These are phyloP conservation scores for Euphorbia pulcherrima DNA, from an alignment of 345 rosid species.

Conservation along the genomic window DNA sequence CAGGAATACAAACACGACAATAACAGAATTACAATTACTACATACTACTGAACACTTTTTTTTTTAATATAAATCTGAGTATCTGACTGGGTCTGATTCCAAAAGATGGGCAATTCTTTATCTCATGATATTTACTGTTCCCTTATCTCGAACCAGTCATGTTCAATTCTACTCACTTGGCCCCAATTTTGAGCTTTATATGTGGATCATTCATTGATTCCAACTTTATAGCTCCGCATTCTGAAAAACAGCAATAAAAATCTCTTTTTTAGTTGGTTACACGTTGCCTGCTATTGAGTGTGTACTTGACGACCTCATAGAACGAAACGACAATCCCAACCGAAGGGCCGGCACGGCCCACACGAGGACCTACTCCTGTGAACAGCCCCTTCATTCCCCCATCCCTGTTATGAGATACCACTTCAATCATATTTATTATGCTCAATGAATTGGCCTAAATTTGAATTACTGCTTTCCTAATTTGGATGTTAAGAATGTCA, in stretches of 20 bases:
- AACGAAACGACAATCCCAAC: conserved; percentile 37
- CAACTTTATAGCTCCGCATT: neutral
- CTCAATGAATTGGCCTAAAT: neutral
- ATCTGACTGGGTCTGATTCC: neutral
- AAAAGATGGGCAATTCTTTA: neutral
- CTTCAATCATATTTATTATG: neutral
- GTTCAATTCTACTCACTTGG: too few species aligned
- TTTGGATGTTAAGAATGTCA: neutral
- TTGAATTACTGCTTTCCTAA: neutral
- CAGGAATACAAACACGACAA: neutral
- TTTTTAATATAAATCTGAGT: neutral
- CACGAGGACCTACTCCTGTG: conserved; percentile 28
- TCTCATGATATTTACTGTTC: neutral
- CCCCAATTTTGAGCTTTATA: neutral
- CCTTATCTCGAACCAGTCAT: neutral
- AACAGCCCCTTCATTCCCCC: conserved; percentile 25
- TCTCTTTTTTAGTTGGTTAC: neutral
- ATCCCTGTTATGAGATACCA: conserved; percentile 23
- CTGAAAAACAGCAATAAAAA: neutral
- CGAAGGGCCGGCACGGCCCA: conserved; percentile 30
- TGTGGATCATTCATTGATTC: neutral
- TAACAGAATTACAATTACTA: neutral
- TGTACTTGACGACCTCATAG: conserved; percentile 27
- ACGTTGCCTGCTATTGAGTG: conserved; percentile 7
- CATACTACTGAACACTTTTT: neutral